phyloP scores from a whole-genome alignment of 176 grass and related monocot genomes.

The Oryza meyeriana region DNA sequence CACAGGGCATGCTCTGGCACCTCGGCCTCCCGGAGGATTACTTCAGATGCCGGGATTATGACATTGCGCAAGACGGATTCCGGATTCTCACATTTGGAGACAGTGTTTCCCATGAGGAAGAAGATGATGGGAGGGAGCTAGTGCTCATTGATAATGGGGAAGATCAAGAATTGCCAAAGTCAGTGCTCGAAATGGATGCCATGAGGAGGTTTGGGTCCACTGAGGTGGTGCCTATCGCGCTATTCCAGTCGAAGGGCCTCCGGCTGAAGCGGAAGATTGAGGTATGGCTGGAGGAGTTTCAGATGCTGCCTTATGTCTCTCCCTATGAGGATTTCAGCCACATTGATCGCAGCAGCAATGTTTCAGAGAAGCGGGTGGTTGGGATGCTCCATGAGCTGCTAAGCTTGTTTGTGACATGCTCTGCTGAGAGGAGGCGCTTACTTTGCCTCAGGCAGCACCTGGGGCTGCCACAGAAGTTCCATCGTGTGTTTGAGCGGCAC shows the following conservation, averaged over 20 bases:
- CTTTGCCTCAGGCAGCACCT: constrained; percentile 63
- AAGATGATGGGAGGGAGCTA: constrained; percentile 31
- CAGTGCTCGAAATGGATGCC: constrained; percentile 54
- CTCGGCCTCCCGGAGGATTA: constrained; percentile 75
- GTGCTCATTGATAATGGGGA: constrained; percentile 26
- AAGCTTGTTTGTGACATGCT: constrained; percentile 61
- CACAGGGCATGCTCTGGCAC: constrained; percentile 80
- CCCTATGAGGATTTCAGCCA: too few species aligned
- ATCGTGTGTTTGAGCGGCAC: constrained; percentile 60
- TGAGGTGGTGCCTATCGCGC: constrained; percentile 44
- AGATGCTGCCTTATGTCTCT: too few species aligned
- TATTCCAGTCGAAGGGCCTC: constrained; percentile 73
- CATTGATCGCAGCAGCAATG: constrained; percentile 34
- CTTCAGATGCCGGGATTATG: constrained; percentile 31
- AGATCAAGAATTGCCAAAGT: constrained; percentile 38
- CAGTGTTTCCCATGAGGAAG: background rate
- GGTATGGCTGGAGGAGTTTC: constrained; percentile 65
- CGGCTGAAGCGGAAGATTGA: constrained; percentile 68
- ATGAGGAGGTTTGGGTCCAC: constrained; percentile 21
- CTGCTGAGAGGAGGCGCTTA: constrained; percentile 60
- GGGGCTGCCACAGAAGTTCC: constrained; percentile 68
- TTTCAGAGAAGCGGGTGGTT: constrained; percentile 55
- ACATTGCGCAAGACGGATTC: constrained; percentile 55
- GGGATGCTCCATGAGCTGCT: constrained; percentile 77
- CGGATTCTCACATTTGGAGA: constrained; percentile 34